A percentile compares a stretch with the other conserved stretches of the same genome.
Conservation (phyloP, 139 green algal species). For the Diplosphaera chodatii region DNA sequence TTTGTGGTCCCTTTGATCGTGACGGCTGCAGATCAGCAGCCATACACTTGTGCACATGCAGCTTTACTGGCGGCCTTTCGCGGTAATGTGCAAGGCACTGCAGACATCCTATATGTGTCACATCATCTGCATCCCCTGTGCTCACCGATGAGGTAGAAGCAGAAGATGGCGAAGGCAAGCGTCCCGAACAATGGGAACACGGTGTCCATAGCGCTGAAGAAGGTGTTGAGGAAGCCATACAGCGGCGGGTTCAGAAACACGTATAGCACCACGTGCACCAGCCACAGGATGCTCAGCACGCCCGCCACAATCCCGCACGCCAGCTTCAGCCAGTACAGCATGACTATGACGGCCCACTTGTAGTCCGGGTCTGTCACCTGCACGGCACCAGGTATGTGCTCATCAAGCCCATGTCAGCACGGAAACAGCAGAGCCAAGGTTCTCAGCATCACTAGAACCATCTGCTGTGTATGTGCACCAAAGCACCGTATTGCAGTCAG, state of each 20-base stretch:
- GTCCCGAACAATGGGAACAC: slow-evolving; percentile 90
- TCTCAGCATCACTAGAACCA: too few species aligned
- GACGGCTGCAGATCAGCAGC: slow-evolving; percentile 25
- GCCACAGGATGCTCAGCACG: slow-evolving; percentile 70
- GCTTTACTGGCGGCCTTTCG: too few species aligned
- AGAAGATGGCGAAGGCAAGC: slow-evolving; percentile 82
- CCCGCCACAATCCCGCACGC: slow-evolving; percentile 55
- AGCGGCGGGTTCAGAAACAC: slow-evolving; percentile 77
- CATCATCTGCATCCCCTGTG: slow-evolving; percentile 7
- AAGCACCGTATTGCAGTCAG: too few species aligned
- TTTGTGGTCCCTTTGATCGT: slow-evolving; percentile 89
- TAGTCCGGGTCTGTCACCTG: slow-evolving; percentile 78
- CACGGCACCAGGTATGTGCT: neutral
- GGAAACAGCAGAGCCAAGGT: too few species aligned
- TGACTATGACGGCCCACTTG: slow-evolving; percentile 67
- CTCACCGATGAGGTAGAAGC: slow-evolving; percentile 86
- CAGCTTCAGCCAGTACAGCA: slow-evolving; percentile 73
- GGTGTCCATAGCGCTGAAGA: slow-evolving; percentile 82
- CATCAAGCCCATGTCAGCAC: too few species aligned
- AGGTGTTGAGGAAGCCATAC: slow-evolving; percentile 78
- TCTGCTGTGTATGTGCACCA: too few species aligned
- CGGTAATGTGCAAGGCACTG: too few species aligned
- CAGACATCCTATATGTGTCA: too few species aligned
- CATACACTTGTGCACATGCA: too few species aligned
- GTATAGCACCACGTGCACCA: slow-evolving; percentile 94